Percentiles rank a stretch among this genome's conserved stretches.
Evolutionary conservation across 2,329 filamentous ascomycete species (phyloP).

Genomic region (Amauroascus niger): DNA sequence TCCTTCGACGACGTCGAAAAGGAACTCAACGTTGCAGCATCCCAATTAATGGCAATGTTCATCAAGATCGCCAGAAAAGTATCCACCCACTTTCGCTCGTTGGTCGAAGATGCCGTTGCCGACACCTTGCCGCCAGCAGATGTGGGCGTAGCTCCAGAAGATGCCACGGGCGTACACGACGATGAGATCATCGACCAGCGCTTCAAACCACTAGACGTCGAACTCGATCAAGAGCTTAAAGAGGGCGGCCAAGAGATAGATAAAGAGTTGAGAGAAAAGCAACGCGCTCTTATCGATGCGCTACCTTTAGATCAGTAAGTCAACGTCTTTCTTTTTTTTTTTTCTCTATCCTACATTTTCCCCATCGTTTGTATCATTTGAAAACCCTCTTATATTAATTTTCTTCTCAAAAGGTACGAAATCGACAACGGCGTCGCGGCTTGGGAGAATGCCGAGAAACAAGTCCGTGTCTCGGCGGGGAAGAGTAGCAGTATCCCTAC

Average conservation of each 20-base stretch:
- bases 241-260: slow-evolving; percentile 72
- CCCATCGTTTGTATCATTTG: background rate
- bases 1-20: slow-evolving; percentile 68
- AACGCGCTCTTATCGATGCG: slow-evolving; percentile 80
- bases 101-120: slow-evolving; percentile 65
- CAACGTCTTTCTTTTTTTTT: background rate
- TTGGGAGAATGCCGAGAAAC: slow-evolving; percentile 61
- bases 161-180: slow-evolving; percentile 55
- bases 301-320: slow-evolving; percentile 77
- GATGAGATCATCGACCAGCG: slow-evolving; percentile 56
- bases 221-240: slow-evolving; percentile 70
- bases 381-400: background rate
- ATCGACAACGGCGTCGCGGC: slow-evolving; percentile 40
- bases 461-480: slow-evolving; percentile 48
- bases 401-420: slow-evolving; percentile 28
- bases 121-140: slow-evolving; percentile 53
- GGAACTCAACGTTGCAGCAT: slow-evolving; percentile 63
- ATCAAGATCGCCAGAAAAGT: slow-evolving; percentile 91
- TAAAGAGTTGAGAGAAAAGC: slow-evolving; percentile 62
- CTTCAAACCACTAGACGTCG: slow-evolving; percentile 60
- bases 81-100: slow-evolving; percentile 61
- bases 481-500: slow-evolving; percentile 44
- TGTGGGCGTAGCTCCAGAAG: slow-evolving; percentile 23
- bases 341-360: background rate
- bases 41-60: slow-evolving; percentile 90